Percentiles rank a stretch among this genome's conserved stretches.
These are phyloP conservation scores for Starmerella geochares DNA, from an alignment of 805 yeast genomes.

Conservation along the genomic window DNA sequence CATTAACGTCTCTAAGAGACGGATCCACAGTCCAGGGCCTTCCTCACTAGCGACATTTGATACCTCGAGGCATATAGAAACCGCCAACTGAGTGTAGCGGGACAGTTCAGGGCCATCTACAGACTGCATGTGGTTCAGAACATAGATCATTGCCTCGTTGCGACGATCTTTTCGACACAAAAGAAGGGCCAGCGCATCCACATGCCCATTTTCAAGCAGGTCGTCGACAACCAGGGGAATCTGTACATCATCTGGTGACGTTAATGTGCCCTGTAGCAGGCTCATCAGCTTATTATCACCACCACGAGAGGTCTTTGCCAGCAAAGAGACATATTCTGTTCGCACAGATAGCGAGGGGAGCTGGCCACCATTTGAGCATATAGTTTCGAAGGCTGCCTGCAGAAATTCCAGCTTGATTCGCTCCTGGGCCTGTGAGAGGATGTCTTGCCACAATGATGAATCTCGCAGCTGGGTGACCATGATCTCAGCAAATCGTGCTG, in stretches of 20 bases:
- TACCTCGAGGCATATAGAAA: slow-evolving; percentile 23
- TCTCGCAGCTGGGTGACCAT: background rate
- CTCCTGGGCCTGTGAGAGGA: background rate
- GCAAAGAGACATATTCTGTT: slow-evolving; percentile 12
- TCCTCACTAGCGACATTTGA: slow-evolving; percentile 15
- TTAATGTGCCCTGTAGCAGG: slow-evolving; percentile 24
- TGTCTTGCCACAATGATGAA: slow-evolving; percentile 6
- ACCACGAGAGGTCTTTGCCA: slow-evolving; percentile 9
- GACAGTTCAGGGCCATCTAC: slow-evolving; percentile 11
- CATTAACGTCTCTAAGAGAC: slow-evolving; percentile 36
- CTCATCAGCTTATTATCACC: slow-evolving; percentile 17
- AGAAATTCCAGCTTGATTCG: slow-evolving; percentile 1
- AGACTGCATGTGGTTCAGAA: slow-evolving; percentile 24
- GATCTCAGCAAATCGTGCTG: slow-evolving; percentile 3
- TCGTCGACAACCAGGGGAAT: slow-evolving; percentile 27
- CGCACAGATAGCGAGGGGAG: slow-evolving; percentile 12
- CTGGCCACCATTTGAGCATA: slow-evolving; percentile 8
- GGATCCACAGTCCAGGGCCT: slow-evolving; percentile 35
- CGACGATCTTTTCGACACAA: slow-evolving; percentile 23
- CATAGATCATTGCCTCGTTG: slow-evolving; percentile 30
- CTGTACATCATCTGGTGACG: slow-evolving; percentile 28
- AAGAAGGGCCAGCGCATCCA: slow-evolving; percentile 27
- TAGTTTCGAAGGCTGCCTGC: slow-evolving; percentile 3
- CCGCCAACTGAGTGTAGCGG: slow-evolving; percentile 23
- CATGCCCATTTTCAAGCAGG: slow-evolving; percentile 23